Evolutionary conservation across 768 basidiomycete species (phyloP), one percentile per base, ranked within the genome.

Genomic region (Flagelloscypha sp.): DNA sequence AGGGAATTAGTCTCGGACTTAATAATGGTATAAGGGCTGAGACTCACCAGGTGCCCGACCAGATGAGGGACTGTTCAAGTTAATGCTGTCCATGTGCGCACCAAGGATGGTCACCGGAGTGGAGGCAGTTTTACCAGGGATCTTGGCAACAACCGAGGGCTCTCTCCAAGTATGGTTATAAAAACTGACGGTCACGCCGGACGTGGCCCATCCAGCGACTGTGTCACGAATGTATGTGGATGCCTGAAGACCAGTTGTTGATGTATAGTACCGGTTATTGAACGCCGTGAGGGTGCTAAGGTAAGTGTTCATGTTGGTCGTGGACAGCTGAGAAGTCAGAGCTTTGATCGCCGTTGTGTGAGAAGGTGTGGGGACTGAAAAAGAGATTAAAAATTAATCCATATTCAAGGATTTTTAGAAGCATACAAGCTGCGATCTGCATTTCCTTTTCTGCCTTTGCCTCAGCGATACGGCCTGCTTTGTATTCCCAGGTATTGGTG

Each of bases 21-120:
- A n/a, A n/a, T n/a, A n/a, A n/a, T n/a, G n/a, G n/a, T n/a, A n/a
- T n/a, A n/a, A n/a, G n/a, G n/a, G n/a, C n/a, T n/a, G n/a, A n/a
- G n/a, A n/a, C n/a, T n/a, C n/a, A 32, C 72, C 70, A 19, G 69
- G 70, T 9, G 67, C 67, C 17, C 61, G 59, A 25, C 65, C 63
- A 24, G 47, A 53, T 2, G 59, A 56, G 0, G 64, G 63, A 27
- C 43, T 61, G 44, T 48, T 50, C 24, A 53, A 52, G 43, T 66
- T 67, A 44, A 62, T 61, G 5, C 60, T 66, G 38, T 68, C 65
- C 46, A 68, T 58, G 38, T 66, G 66, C 7, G 62, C 58, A 13
- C 59, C 65, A 25, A 68, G 40, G 35, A 68, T 60, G 24, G 58
- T 56, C 31, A 56, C 47, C 4, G 58, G 54, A n/a, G 46, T 44